Conservation (phyloP, 192 early-diverging fungal species). For the Chytriomyces confervae region DNA sequence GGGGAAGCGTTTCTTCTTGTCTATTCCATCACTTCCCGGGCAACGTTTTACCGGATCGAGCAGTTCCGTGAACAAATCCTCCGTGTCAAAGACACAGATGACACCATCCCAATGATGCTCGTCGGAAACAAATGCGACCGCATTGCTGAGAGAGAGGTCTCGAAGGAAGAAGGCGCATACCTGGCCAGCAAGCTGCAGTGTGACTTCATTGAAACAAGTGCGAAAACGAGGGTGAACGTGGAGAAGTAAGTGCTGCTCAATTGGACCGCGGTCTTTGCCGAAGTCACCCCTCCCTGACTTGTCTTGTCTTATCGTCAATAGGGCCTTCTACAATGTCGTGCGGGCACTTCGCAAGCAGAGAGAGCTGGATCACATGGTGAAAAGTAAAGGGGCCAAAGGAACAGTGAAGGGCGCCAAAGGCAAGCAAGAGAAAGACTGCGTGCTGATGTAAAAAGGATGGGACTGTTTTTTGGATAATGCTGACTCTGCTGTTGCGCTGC, state of each 20-base stretch:
- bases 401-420: constrained; percentile 9
- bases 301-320: constrained; percentile 12
- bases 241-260: constrained; percentile 61
- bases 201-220: constrained; percentile 89
- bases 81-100: constrained; percentile 93
- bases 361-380: constrained; percentile 19
- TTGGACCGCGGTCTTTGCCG: no score
- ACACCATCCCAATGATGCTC: constrained; percentile 78
- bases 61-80: constrained; percentile 92
- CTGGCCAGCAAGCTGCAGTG: constrained; percentile 77
- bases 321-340: constrained; percentile 80
- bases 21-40: constrained; percentile 89
- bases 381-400: constrained; percentile 10
- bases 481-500: background rate
- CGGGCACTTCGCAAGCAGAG: constrained; percentile 70
- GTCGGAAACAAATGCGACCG: constrained; percentile 95
- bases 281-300: background rate
- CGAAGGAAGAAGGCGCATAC: constrained; percentile 76
- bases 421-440: constrained; percentile 44
- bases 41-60: constrained; percentile 90
- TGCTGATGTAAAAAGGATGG: constrained; percentile 17
- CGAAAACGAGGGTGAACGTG: constrained; percentile 91
- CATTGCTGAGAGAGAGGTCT: constrained; percentile 81
- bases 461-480: background rate
- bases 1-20: constrained; percentile 95